phyloP scores from a whole-genome alignment of 768 basidiomycete species.

The Serpula lacrymans region DNA sequence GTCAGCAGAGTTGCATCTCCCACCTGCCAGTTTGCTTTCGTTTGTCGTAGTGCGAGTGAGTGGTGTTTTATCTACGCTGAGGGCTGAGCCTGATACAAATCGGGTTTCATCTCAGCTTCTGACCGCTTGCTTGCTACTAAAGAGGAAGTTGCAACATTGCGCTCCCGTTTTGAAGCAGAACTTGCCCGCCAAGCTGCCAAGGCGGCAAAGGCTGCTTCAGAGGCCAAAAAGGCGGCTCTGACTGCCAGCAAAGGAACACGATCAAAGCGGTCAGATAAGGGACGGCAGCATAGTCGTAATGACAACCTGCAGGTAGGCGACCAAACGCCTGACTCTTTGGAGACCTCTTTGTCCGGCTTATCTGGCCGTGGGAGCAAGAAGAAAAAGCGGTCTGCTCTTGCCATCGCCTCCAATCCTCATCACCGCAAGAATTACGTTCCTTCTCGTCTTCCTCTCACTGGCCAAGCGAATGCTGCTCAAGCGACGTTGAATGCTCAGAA shows the following conservation, averaged over 20 bases:
- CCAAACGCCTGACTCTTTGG: slow-evolving; percentile 35
- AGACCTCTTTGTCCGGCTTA: slow-evolving; percentile 31
- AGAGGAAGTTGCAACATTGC: slow-evolving; percentile 63
- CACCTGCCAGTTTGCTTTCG: slow-evolving; percentile 54
- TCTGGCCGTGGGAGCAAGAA: slow-evolving; percentile 64
- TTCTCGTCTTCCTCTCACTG: slow-evolving; percentile 65
- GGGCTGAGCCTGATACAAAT: slow-evolving; percentile 23
- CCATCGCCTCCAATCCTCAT: slow-evolving; percentile 94
- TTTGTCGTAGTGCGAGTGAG: slow-evolving; percentile 70
- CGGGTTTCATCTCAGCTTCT: slow-evolving; percentile 49
- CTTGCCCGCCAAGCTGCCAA: slow-evolving; percentile 66
- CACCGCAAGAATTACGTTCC: slow-evolving; percentile 93
- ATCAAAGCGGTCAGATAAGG: slow-evolving; percentile 36
- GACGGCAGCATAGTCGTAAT: slow-evolving; percentile 35
- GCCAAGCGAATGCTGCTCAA: slow-evolving; percentile 35
- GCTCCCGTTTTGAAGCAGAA: slow-evolving; percentile 70
- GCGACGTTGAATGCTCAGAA: slow-evolving; percentile 42
- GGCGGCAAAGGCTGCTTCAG: slow-evolving; percentile 43
- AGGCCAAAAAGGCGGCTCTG: slow-evolving; percentile 49
- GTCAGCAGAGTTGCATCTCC: slow-evolving; percentile 42
- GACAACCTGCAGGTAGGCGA: slow-evolving; percentile 27
- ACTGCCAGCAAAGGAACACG: slow-evolving; percentile 32
- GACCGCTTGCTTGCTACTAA: slow-evolving; percentile 68
- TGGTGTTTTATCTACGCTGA: slow-evolving; percentile 19
- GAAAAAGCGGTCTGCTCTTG: slow-evolving; percentile 90